Evolutionary conservation across 2,329 filamentous ascomycete species (phyloP).

Genomic region (Achaetomium macrosporum): DNA sequence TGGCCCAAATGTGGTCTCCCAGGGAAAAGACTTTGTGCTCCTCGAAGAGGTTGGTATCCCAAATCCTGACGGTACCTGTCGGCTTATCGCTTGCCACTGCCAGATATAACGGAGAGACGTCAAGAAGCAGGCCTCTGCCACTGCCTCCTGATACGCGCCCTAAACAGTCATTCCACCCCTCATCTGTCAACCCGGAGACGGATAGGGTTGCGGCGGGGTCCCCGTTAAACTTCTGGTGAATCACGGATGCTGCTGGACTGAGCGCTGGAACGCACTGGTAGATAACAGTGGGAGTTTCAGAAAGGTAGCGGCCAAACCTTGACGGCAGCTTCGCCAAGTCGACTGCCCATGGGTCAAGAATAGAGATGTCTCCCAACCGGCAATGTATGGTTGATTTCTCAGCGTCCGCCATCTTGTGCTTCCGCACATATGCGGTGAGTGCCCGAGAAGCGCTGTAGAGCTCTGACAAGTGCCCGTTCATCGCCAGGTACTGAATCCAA

Average conservation of each 20-base stretch:
- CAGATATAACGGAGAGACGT: constrained; percentile 13
- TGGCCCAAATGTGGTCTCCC: constrained; percentile 12
- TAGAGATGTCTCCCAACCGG: constrained; percentile 13
- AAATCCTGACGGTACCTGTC: constrained; percentile 13
- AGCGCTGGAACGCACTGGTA: constrained; percentile 26
- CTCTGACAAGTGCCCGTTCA: constrained; percentile 15
- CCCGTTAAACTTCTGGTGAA: constrained; percentile 20
- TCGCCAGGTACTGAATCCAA: constrained; percentile 26
- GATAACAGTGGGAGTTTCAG: constrained; percentile 22
- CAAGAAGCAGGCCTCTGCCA: constrained; percentile 14
- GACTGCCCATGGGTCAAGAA: constrained; percentile 23
- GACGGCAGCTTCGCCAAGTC: constrained; percentile 23
- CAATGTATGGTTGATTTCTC: constrained; percentile 6
- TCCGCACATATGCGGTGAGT: constrained; percentile 9
- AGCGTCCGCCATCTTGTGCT: constrained; percentile 12
- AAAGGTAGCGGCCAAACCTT: constrained; percentile 22
- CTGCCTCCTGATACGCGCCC: constrained; percentile 20
- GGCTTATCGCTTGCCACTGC: constrained; percentile 13
- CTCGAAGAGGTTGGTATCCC: constrained; percentile 19
- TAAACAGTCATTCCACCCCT: constrained; percentile 27
- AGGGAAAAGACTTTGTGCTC: constrained; percentile 10
- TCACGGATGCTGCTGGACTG: constrained; percentile 21
- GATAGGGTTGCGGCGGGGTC: constrained; percentile 15
- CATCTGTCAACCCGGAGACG: constrained; percentile 20
- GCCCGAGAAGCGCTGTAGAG: constrained; percentile 13